Percentiles rank a stretch among this genome's conserved stretches.
phyloP scores from a whole-genome alignment of 2,329 filamentous ascomycete species.

The Zalaria obscura region DNA sequence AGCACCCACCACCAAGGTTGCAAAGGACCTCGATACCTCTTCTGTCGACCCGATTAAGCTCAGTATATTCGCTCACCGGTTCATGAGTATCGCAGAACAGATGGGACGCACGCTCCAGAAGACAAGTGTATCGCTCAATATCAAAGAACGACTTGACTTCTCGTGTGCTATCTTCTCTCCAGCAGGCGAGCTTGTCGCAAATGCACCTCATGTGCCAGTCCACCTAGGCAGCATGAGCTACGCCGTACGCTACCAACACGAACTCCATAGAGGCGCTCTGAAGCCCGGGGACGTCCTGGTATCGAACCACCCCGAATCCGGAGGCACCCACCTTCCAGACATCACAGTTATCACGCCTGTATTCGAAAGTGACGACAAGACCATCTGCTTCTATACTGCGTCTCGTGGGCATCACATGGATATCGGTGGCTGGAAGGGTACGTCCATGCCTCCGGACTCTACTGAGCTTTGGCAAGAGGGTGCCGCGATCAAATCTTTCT shows the following conservation, averaged over 20 bases:
- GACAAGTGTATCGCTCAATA: constrained; percentile 38
- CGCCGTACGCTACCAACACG: constrained; percentile 15
- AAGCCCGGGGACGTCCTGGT: constrained; percentile 15
- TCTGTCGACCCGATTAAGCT: constrained; percentile 36
- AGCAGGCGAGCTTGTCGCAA: constrained; percentile 27
- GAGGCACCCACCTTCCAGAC: constrained; percentile 17
- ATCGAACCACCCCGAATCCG: constrained; percentile 14
- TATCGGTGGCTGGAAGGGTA: constrained; percentile 16
- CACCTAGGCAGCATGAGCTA: constrained; percentile 21
- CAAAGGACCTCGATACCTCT: background rate
- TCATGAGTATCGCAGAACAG: constrained; percentile 46
- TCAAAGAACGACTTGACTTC: constrained; percentile 30
- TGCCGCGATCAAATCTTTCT: constrained; percentile 25
- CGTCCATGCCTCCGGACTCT: constrained; percentile 28
- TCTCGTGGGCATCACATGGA: constrained; percentile 16
- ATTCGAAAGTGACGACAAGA: constrained; percentile 9
- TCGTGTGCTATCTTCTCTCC: constrained; percentile 30
- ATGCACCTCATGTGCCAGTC: constrained; percentile 27
- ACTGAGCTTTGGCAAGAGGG: constrained; percentile 34
- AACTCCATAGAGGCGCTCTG: constrained; percentile 10
- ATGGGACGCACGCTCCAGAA: constrained; percentile 44
- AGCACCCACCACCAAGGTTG: background rate
- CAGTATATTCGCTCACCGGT: constrained; percentile 41
- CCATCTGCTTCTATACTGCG: constrained; percentile 15
- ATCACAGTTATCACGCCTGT: constrained; percentile 16